Conservation (phyloP, 441 rosid species). For the Eruca vesicaria region DNA sequence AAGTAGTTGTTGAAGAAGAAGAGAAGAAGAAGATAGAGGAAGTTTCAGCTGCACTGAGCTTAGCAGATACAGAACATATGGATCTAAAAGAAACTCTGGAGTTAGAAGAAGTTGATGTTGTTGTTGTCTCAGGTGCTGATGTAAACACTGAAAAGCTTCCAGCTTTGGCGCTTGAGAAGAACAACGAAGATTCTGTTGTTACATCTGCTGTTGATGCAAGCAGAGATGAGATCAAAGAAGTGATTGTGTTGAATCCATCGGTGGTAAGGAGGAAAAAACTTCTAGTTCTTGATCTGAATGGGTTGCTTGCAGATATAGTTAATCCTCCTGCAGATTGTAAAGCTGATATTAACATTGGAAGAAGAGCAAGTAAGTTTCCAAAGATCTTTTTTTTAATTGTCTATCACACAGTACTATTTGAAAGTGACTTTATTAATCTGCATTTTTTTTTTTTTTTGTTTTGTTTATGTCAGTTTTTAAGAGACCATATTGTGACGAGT, state of each 20-base stretch:
- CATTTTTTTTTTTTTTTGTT: neutral
- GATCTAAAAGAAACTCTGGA: neutral
- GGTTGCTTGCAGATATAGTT: slow-evolving; percentile 62
- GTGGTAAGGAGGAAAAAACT: slow-evolving; percentile 47
- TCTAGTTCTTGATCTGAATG: slow-evolving; percentile 40
- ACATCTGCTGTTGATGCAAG: neutral
- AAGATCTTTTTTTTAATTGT: neutral
- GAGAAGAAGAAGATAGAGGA: neutral
- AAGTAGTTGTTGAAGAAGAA: neutral
- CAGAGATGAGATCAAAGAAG: neutral
- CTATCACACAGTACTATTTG: neutral
- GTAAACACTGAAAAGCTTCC: neutral
- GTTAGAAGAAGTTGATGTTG: neutral
- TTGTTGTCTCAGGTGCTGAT: neutral
- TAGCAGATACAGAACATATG: neutral
- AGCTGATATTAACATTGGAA: slow-evolving; percentile 14
- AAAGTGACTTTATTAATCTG: neutral
- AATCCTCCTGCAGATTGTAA: slow-evolving; percentile 29
- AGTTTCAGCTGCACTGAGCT: neutral
- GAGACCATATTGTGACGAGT: slow-evolving; percentile 72
- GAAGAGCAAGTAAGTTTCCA: slow-evolving; percentile 44
- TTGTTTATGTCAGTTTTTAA: slow-evolving; percentile 40
- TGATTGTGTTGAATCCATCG: neutral
- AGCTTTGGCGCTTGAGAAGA: neutral
- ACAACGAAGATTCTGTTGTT: neutral